phyloP scores from a whole-genome alignment of 1,284 basidiomycete species.

The Phaffia rhodozyma region DNA sequence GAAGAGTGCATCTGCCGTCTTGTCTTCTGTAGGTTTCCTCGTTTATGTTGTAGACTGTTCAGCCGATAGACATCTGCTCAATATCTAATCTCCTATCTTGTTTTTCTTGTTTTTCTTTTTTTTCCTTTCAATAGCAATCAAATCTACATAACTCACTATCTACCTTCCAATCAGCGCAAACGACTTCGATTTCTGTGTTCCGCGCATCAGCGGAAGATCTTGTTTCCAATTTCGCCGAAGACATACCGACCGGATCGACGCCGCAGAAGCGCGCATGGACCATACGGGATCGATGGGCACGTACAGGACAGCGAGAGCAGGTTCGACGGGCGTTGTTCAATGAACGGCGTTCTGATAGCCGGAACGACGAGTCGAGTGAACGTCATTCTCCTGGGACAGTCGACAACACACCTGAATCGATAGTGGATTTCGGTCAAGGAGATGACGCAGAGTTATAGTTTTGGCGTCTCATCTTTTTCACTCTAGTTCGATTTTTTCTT shows the following conservation, averaged over 20 bases:
- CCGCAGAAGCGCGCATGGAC: slow-evolving; percentile 35
- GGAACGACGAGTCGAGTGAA: too few relatives aligned
- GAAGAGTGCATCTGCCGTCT: slow-evolving; percentile 20
- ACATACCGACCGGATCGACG: slow-evolving; percentile 38
- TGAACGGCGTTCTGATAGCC: too few relatives aligned
- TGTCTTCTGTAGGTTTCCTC: slow-evolving; percentile 24
- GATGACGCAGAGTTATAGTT: too few relatives aligned
- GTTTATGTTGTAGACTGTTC: background rate
- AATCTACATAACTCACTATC: slow-evolving; percentile 7
- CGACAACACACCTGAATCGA: too few relatives aligned
- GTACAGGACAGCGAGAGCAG: slow-evolving; percentile 22
- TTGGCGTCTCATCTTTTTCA: too few relatives aligned
- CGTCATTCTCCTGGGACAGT: too few relatives aligned
- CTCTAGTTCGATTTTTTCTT: too few relatives aligned
- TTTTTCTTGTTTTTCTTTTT: slow-evolving; percentile 16
- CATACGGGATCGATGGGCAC: slow-evolving; percentile 30
- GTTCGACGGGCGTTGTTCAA: too few relatives aligned
- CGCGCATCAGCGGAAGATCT: slow-evolving; percentile 25
- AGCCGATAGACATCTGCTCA: background rate
- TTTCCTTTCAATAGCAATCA: slow-evolving; percentile 20
- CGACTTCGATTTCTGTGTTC: slow-evolving; percentile 24
- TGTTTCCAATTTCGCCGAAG: slow-evolving; percentile 32
- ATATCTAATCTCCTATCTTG: background rate
- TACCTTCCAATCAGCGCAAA: slow-evolving; percentile 18
- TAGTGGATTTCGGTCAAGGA: too few relatives aligned